Conservation (phyloP, 2,329 filamentous ascomycete genomes). For the Ramularia collo-cygni region DNA sequence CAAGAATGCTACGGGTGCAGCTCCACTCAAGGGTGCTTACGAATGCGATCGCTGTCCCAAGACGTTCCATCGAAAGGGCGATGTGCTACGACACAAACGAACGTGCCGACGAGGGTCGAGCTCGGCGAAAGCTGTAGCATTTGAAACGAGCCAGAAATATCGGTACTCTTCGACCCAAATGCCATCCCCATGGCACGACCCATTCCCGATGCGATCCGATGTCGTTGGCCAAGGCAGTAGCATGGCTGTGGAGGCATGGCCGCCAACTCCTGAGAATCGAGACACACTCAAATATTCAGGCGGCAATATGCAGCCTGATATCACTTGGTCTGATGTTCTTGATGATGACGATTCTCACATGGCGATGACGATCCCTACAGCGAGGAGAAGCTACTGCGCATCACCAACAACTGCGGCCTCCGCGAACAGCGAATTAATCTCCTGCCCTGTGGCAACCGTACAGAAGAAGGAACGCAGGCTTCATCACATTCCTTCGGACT, state of each 20-base stretch:
- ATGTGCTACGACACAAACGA: background rate
- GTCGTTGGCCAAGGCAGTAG: background rate
- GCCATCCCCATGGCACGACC: background rate
- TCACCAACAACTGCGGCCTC: too few relatives aligned
- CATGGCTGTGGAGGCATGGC: too few relatives aligned
- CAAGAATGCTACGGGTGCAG: background rate
- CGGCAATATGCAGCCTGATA: background rate
- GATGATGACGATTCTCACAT: background rate
- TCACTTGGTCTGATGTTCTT: background rate
- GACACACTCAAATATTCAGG: background rate
- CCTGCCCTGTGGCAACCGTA: too few relatives aligned
- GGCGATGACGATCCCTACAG: background rate
- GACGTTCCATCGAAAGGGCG: background rate
- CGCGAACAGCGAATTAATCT: too few relatives aligned
- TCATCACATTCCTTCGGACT: too few relatives aligned
- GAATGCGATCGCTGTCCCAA: background rate
- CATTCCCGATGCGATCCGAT: background rate
- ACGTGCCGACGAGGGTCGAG: background rate
- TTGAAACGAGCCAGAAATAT: too few relatives aligned
- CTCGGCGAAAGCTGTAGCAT: background rate
- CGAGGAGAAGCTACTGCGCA: too few relatives aligned
- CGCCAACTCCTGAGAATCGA: too few relatives aligned
- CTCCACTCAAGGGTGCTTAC: background rate
- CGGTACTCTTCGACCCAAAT: too few relatives aligned
- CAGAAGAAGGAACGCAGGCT: too few relatives aligned